These are phyloP conservation scores for Saksenaea vasiformis DNA, from an alignment of 371 early-diverging fungal species.

Conservation along the genomic window DNA sequence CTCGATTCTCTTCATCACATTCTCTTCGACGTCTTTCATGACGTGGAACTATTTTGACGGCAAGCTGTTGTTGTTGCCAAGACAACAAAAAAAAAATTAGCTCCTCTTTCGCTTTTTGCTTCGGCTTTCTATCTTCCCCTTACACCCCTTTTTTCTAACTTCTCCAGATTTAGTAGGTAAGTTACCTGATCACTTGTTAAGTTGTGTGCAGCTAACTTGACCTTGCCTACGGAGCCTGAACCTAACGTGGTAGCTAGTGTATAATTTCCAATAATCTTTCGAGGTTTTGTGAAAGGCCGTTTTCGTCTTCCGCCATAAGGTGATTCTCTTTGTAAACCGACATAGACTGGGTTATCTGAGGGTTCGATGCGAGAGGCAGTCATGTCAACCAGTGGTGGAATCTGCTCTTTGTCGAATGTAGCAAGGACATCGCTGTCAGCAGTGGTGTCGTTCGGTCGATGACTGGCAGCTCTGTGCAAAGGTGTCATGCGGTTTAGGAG, in stretches of 20 bases:
- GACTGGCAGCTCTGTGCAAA: neutral
- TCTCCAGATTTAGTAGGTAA: too few relatives aligned
- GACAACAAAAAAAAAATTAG: neutral
- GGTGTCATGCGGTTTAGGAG: conserved; percentile 3
- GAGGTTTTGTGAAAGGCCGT: conserved; percentile 15
- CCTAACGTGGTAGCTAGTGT: conserved; percentile 86
- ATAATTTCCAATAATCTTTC: conserved; percentile 71
- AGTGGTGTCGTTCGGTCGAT: neutral
- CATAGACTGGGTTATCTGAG: neutral
- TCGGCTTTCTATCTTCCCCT: neutral
- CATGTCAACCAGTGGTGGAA: neutral
- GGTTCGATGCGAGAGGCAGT: neutral
- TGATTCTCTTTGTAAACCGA: neutral
- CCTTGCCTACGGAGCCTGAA: conserved; percentile 93
- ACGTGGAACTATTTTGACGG: conserved; percentile 80
- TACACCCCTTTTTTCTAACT: neutral
- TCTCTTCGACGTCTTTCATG: conserved; percentile 46
- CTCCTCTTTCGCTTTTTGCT: neutral
- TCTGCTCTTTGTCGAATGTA: neutral
- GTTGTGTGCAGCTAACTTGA: conserved; percentile 87
- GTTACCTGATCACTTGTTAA: conserved; percentile 45
- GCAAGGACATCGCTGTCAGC: neutral
- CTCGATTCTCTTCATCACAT: conserved; percentile 62
- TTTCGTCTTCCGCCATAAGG: neutral
- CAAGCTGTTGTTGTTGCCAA: conserved; percentile 47